phyloP scores from a whole-genome alignment of 805 yeast genomes.

The Candida nemodendra region DNA sequence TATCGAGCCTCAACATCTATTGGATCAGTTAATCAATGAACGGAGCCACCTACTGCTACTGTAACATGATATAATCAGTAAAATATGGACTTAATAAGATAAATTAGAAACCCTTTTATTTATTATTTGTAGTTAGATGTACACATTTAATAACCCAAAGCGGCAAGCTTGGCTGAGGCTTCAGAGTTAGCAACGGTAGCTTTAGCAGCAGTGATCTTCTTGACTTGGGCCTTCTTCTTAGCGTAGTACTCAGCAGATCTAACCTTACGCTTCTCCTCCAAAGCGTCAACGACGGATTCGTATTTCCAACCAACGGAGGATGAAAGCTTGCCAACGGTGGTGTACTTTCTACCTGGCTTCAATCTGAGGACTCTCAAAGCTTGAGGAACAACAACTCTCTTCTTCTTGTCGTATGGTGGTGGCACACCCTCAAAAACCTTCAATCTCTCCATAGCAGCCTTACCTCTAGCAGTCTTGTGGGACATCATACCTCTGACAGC shows the following conservation, averaged over 20 bases:
- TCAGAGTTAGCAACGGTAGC: constrained; percentile 87
- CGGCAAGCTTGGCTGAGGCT: constrained; percentile 89
- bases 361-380: constrained; percentile 98
- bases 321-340: constrained; percentile 95
- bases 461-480: constrained; percentile 99
- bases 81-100: constrained; percentile 4
- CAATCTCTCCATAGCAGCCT: constrained; percentile 98
- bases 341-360: constrained; percentile 99
- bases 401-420: constrained; percentile 99
- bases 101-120: constrained; percentile 20
- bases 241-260: constrained; percentile 99
- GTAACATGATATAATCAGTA: neutral
- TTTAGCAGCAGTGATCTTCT: constrained; percentile 86
- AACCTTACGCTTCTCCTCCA: constrained; percentile 99
- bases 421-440: constrained; percentile 99
- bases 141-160: constrained; percentile 87
- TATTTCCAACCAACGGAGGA: constrained; percentile 99
- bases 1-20: too few species aligned
- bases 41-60: too few species aligned
- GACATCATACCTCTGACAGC: constrained; percentile 99
- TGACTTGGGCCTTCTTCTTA: constrained; percentile 93
- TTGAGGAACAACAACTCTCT: constrained; percentile 99
- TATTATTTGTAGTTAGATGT: constrained; percentile 16
- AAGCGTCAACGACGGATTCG: constrained; percentile 95
- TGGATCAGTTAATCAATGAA: too few species aligned